These are phyloP conservation scores for Rheum nobile DNA, from an alignment of 148 eudicot genomes.

Conservation along the genomic window DNA sequence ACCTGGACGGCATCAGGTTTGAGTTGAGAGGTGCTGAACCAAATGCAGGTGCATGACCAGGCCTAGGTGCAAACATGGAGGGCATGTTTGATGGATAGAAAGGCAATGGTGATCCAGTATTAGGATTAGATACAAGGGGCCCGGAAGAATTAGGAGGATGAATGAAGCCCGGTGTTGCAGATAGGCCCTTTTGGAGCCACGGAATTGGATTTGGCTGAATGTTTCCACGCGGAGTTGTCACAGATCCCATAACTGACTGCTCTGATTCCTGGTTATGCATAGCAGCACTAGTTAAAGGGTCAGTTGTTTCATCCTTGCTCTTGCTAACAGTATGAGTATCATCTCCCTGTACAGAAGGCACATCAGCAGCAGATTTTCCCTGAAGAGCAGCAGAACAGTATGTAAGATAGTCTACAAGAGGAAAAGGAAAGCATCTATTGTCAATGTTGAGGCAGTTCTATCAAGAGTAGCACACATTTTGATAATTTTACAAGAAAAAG, in stretches of 20 bases:
- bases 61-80: slow-evolving; percentile 34
- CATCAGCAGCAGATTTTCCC: slow-evolving; percentile 34
- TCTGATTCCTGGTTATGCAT: slow-evolving; percentile 27
- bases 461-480: neutral
- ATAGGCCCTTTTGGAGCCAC: slow-evolving; percentile 42
- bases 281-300: slow-evolving; percentile 16
- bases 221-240: slow-evolving; percentile 26
- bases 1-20: slow-evolving; percentile 20
- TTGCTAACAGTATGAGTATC: slow-evolving; percentile 14
- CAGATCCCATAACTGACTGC: slow-evolving; percentile 28
- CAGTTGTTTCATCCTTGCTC: slow-evolving; percentile 22
- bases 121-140: slow-evolving; percentile 7
- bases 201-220: slow-evolving; percentile 41
- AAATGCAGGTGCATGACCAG: slow-evolving; percentile 22
- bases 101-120: slow-evolving; percentile 25
- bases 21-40: slow-evolving; percentile 30
- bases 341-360: slow-evolving; percentile 32
- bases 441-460: neutral
- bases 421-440: neutral
- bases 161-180: slow-evolving; percentile 22
- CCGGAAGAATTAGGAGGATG: slow-evolving; percentile 20
- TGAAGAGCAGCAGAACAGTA: slow-evolving; percentile 4
- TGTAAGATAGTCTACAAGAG: neutral
- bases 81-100: slow-evolving; percentile 29
- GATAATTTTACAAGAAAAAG: neutral